Evolutionary conservation across 1,284 basidiomycete genomes (phyloP).

Genomic region (Ganoderma multipileum): DNA sequence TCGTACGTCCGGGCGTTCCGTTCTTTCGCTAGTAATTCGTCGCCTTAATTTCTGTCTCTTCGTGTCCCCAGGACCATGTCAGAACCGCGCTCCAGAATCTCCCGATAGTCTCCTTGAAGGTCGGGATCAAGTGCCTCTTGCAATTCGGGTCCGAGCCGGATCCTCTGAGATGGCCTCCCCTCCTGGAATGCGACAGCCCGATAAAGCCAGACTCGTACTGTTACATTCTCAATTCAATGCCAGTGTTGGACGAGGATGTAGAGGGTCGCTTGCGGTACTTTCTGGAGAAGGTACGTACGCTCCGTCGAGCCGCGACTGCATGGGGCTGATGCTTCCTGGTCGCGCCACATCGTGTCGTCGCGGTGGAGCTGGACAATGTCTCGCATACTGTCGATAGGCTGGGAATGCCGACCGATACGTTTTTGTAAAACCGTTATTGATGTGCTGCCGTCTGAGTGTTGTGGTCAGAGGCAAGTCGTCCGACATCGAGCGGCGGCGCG

Average conservation of each 20-base stretch:
- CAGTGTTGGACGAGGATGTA: neutral
- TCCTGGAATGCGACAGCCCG: neutral
- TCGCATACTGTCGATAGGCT: neutral
- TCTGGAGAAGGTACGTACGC: neutral
- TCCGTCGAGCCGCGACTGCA: neutral
- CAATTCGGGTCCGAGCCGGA: neutral
- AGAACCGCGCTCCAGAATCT: neutral
- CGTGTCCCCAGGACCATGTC: neutral
- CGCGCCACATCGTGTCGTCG: neutral
- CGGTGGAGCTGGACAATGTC: neutral
- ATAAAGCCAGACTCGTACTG: neutral
- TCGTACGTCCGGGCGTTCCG: neutral
- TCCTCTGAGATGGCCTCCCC: neutral
- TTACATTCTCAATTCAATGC: neutral
- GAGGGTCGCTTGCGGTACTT: neutral
- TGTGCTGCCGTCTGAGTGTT: neutral
- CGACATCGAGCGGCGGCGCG: neutral
- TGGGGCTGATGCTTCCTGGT: neutral
- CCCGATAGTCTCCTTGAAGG: neutral
- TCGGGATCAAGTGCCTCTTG: neutral
- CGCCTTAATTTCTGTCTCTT: neutral
- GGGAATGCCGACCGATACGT: neutral
- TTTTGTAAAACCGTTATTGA: neutral
- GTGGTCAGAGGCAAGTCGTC: neutral
- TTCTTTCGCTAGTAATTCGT: neutral